Base-by-base conservation (phyloP, 2,329 filamentous ascomycete genomes). In the Zasmidium angulare region DNA sequence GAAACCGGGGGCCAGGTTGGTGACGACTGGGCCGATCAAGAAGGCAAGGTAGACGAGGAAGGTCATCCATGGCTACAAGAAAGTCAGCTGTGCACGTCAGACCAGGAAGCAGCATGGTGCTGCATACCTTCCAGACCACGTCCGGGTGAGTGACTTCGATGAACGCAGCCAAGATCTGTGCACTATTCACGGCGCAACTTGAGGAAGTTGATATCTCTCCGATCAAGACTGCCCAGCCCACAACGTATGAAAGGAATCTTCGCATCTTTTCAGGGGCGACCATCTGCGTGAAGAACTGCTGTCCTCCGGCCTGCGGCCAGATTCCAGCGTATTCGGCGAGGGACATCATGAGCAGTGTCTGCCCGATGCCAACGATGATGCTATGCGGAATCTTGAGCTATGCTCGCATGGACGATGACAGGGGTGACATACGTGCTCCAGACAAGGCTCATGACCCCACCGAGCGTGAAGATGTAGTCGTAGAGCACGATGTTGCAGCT, bases 1-100 rank as follows among this genome's bases (percentile, higher is more conserved):
- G 1, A 77, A 63, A 36, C 71, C 73, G 2, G 75, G 76, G 12
- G 47, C 56, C 17, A 65, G 59, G 14, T 62, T 64, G 31, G 66
- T 69, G 56, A 69, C 59, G 7, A 62, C 20, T 24, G 66, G 59
- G 14, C 60, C 64, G 12, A 67, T 50, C 62, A 82, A 72, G 29
- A 71, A 51, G 22, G 49, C 54, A 46, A 50, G 24, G 48, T 50
- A 50, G 20, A 50, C 48, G 3, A 50, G 23, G 22, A 50, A 50
- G n/a, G 48, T 50, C 48, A 50, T 50, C 48, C 48, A 50, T 12
- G 48, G 48, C 48, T 43, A 43, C 4, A 17, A 10, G 36, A 7
- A 3, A 4, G 36, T 43, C 36, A 43, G 36, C 36, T 3, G n/a
- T 17, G 36, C 36, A 43, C 36, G 11, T 7, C 36, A 43, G 36